Evolutionary conservation across 140 eudicot genomes (phyloP).

Genomic region (Senecio squalidus): DNA sequence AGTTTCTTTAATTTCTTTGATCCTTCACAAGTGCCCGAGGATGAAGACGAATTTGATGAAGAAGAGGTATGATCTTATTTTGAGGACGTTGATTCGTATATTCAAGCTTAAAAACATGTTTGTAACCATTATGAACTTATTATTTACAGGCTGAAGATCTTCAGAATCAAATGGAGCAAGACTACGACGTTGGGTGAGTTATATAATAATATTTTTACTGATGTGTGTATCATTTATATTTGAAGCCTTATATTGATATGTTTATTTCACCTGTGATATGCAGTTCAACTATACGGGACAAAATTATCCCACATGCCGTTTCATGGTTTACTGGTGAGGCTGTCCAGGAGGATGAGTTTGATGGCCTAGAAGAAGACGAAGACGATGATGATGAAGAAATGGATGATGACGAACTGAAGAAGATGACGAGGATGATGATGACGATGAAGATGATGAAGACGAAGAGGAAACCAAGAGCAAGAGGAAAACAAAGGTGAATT

Average conservation of each 20-base stretch:
- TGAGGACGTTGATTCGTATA: neutral
- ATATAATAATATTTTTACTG: neutral
- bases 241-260: neutral
- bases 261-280: neutral
- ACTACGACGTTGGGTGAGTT: slow-evolving; percentile 84
- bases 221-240: neutral
- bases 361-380: slow-evolving; percentile 41
- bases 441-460: slow-evolving; percentile 30
- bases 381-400: slow-evolving; percentile 19
- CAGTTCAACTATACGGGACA: slow-evolving; percentile 84
- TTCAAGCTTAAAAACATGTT: neutral
- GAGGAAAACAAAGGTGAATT: slow-evolving; percentile 38
- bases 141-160: slow-evolving; percentile 79
- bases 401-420: slow-evolving; percentile 20
- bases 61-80: slow-evolving; percentile 38
- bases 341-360: slow-evolving; percentile 63
- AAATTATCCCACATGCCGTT: slow-evolving; percentile 88
- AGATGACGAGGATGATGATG: slow-evolving; percentile 46
- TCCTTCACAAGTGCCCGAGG: slow-evolving; percentile 81
- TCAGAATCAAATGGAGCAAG: slow-evolving; percentile 82
- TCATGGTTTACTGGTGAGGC: slow-evolving; percentile 96
- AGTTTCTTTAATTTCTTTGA: slow-evolving; percentile 89
- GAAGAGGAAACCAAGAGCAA: slow-evolving; percentile 57
- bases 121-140: neutral
- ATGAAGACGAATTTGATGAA: slow-evolving; percentile 78